Evolutionary conservation across 371 early-diverging fungal genomes (phyloP).

Genomic region (Umbelopsis sp.): DNA sequence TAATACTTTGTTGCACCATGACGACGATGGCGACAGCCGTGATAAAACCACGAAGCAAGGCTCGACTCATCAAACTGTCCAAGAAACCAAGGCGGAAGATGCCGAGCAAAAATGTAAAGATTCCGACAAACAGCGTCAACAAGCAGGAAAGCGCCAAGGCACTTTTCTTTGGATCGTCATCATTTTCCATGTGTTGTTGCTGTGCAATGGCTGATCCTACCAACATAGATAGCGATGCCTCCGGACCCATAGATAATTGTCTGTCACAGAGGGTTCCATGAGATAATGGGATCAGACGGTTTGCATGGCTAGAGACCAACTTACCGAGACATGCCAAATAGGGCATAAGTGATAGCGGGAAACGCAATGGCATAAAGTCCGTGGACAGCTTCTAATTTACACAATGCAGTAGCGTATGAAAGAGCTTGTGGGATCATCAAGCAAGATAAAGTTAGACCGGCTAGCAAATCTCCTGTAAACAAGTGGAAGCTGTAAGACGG

Average conservation of each 20-base stretch:
- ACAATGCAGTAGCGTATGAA: constrained; percentile 87
- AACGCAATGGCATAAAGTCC: constrained; percentile 88
- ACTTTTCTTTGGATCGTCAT: constrained; percentile 41
- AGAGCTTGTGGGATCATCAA: constrained; percentile 88
- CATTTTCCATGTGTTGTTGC: constrained; percentile 50
- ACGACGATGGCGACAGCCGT: constrained; percentile 91
- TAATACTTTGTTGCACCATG: constrained; percentile 81
- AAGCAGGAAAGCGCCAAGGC: constrained; percentile 71
- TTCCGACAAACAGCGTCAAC: constrained; percentile 85
- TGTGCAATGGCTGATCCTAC: constrained; percentile 78
- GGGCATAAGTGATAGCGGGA: constrained; percentile 84
- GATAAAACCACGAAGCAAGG: constrained; percentile 91
- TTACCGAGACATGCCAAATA: constrained; percentile 89
- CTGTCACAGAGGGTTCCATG: constrained; percentile 30
- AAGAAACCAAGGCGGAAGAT: constrained; percentile 93
- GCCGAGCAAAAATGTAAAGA: constrained; percentile 89
- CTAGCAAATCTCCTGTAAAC: constrained; percentile 71
- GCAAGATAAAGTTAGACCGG: constrained; percentile 88
- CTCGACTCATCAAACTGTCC: constrained; percentile 91
- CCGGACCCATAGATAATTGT: constrained; percentile 93
- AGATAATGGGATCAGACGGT: background rate
- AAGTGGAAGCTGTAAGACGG: constrained; percentile 68
- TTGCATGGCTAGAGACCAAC: background rate
- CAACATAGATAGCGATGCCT: constrained; percentile 88
- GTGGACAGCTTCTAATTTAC: constrained; percentile 82